These are phyloP conservation scores for Tolypocladium nubicola DNA, from an alignment of 2,329 filamentous ascomycete species.

Conservation along the genomic window DNA sequence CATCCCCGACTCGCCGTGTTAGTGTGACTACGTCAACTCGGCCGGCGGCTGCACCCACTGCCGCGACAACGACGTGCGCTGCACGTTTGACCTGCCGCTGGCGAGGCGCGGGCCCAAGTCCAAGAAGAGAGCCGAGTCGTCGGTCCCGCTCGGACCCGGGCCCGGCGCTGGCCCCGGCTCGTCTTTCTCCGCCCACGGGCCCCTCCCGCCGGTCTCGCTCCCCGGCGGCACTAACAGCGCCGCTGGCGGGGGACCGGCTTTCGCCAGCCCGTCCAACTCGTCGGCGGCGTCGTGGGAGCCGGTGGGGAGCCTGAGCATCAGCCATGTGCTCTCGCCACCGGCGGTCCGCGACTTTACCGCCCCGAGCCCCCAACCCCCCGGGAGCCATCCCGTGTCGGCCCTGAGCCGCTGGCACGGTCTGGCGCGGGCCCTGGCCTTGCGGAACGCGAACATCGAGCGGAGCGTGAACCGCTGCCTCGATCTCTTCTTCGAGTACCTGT, in stretches of 20 bases:
- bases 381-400: constrained; percentile 8
- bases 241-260: constrained; percentile 2
- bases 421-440: constrained; percentile 11
- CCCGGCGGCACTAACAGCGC: neutral
- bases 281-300: constrained; percentile 12
- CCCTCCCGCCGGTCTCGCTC: neutral
- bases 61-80: constrained; percentile 18
- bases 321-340: constrained; percentile 13
- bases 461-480: constrained; percentile 23
- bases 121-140: constrained; percentile 10
- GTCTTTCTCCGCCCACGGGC: neutral
- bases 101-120: constrained; percentile 27
- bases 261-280: constrained; percentile 8
- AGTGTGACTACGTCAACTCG: constrained; percentile 17
- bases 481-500: constrained; percentile 31
- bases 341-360: constrained; percentile 8
- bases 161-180: neutral
- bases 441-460: constrained; percentile 13
- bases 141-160: constrained; percentile 7
- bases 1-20: neutral
- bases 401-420: constrained; percentile 19
- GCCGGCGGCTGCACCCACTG: constrained; percentile 20
- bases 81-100: constrained; percentile 26
- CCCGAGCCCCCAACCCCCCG: constrained; percentile 1
- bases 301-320: constrained; percentile 5